phyloP scores from a whole-genome alignment of 2,329 filamentous ascomycete genomes.

The Fusarium compactum region DNA sequence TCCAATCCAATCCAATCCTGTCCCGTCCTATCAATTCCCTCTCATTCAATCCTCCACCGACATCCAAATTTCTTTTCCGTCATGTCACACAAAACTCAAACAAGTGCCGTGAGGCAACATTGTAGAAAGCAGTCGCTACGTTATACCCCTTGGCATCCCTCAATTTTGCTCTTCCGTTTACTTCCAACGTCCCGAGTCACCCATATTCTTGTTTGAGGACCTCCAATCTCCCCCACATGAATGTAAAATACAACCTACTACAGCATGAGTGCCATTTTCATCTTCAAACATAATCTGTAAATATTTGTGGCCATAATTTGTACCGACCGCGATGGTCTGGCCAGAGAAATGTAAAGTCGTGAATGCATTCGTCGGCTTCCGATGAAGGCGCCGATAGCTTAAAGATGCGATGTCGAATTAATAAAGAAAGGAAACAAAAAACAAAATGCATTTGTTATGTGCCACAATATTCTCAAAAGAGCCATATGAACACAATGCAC shows the following conservation, averaged over 20 bases:
- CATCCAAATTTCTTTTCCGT: constrained; percentile 9
- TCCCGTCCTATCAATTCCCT: neutral
- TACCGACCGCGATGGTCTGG: constrained; percentile 19
- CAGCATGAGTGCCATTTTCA: constrained; percentile 19
- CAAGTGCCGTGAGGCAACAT: constrained; percentile 63
- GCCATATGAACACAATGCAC: constrained; percentile 7
- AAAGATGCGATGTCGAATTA: constrained; percentile 19
- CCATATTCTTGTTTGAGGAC: constrained; percentile 7
- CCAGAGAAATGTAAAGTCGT: constrained; percentile 37
- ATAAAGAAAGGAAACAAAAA: constrained; percentile 10
- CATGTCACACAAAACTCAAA: constrained; percentile 45
- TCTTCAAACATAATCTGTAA: constrained; percentile 44
- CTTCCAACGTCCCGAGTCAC: constrained; percentile 31
- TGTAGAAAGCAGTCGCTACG: constrained; percentile 53
- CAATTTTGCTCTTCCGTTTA: constrained; percentile 32
- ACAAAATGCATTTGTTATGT: constrained; percentile 1
- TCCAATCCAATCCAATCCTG: constrained; percentile 29
- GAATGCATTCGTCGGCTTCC: constrained; percentile 9
- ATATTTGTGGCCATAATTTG: constrained; percentile 19
- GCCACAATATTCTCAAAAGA: constrained; percentile 1
- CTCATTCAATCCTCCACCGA: neutral
- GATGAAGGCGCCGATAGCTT: constrained; percentile 1
- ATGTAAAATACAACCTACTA: constrained; percentile 23
- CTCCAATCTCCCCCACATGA: constrained; percentile 1
- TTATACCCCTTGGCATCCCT: constrained; percentile 22